These are phyloP conservation scores for Ceratocystis albifundus DNA, from an alignment of 2,329 filamentous ascomycete genomes.

Conservation along the genomic window DNA sequence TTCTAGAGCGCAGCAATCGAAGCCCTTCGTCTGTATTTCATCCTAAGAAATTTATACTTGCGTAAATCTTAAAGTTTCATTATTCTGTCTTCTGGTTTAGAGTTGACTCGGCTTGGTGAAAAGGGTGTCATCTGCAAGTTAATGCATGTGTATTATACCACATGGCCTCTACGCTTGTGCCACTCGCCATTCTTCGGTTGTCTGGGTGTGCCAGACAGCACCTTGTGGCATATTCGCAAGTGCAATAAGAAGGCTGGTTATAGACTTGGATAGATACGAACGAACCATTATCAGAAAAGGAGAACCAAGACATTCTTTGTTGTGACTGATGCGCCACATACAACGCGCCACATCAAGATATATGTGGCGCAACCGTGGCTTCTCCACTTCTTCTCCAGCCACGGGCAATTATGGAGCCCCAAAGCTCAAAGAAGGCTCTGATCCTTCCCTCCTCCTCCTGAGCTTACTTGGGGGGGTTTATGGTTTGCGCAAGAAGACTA, in stretches of 20 bases:
- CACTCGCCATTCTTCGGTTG: background rate
- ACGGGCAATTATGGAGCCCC: constrained; percentile 1
- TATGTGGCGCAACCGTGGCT: too few relatives aligned
- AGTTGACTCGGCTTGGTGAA: background rate
- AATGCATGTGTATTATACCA: constrained; percentile 7
- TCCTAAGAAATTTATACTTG: background rate
- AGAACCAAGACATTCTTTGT: background rate
- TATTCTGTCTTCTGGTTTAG: background rate
- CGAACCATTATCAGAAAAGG: background rate
- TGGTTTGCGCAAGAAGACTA: constrained; percentile 5
- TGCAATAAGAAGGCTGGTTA: background rate
- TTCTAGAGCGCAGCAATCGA: background rate
- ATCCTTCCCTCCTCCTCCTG: background rate
- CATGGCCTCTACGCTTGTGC: background rate
- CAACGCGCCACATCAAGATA: background rate
- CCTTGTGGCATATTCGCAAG: background rate
- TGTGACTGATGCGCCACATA: background rate
- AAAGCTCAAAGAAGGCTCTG: background rate
- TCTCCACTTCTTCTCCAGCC: background rate
- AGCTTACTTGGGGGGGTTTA: background rate
- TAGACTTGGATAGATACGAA: background rate
- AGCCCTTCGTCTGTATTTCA: background rate
- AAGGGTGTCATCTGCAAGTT: background rate
- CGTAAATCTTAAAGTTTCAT: background rate
- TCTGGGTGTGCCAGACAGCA: background rate